Evolutionary conservation across 2,329 filamentous ascomycete genomes (phyloP), one percentile per base, ranked within the genome.

Genomic region (Catunica adiposa): DNA sequence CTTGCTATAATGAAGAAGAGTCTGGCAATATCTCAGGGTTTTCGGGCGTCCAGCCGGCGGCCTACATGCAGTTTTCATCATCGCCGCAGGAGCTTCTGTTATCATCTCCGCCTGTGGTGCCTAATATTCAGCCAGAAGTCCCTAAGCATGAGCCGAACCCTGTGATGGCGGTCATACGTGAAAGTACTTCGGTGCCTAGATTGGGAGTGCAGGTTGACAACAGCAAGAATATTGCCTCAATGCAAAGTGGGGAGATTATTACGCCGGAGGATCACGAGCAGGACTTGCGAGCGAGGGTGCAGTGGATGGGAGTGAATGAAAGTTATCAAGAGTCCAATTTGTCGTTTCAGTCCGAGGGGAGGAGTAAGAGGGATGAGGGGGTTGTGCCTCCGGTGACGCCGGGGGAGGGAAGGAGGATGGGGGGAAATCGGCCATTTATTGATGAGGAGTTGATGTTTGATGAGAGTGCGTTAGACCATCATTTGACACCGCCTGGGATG

Each of bases 111-210:
- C 29, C 31, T 9, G 50, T 52, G 17, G 31, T 40, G 14, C 31
- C 31, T 37, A 37, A 17, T 22, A 29, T 22, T 17, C 15, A 14
- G n/a, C 50, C 31, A 9, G 29, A 52, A 38, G 50, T 52, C 3
- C 50, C 50, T 15, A 52, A 52, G 50, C 50, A 52, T 26, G 50
- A 52, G 50, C 31, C 50, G 17, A 52, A 38, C 29, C 31, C 50
- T 23, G 50, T 15, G 11, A 52, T 52, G 50, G 31, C 50, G 17
- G 25, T 38, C 6, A 52, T 52, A 11, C 50, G 50, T 23, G 50
- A 52, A 15, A 52, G 50, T 15, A 52, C 50, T 1, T 52, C 50
- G 14, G 31, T 52, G n/a, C 50, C 50, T 15, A 14, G 50, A 23
- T n/a, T 52, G n/a, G 29, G 29, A 20, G 23, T 52, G 20, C 50